Conservation (phyloP, 371 early-diverging fungal genomes). For the Mucor circinelloides region DNA sequence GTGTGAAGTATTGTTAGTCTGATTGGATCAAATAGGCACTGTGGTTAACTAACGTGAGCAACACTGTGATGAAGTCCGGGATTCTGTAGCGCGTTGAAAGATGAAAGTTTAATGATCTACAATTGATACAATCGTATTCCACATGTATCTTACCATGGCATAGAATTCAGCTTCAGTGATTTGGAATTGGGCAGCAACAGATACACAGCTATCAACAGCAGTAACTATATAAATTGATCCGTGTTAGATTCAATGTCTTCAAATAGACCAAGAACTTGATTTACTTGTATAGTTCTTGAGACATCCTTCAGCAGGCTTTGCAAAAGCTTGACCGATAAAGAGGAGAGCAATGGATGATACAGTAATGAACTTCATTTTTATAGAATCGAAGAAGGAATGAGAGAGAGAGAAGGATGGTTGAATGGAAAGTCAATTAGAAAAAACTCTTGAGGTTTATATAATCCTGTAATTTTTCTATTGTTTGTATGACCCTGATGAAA, state of each 20-base stretch:
- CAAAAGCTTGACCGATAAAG: slow-evolving; percentile 13
- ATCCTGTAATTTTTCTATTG: neutral
- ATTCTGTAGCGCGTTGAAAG: slow-evolving; percentile 15
- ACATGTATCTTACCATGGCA: slow-evolving; percentile 19
- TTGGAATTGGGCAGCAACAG: slow-evolving; percentile 25
- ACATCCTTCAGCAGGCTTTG: slow-evolving; percentile 31
- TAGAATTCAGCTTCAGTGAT: slow-evolving; percentile 29
- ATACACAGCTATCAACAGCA: slow-evolving; percentile 20
- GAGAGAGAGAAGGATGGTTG: neutral
- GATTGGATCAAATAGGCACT: neutral
- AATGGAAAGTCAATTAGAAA: neutral
- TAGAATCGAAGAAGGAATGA: neutral
- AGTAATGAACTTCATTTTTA: slow-evolving; percentile 23
- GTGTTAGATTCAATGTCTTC: too few species aligned
- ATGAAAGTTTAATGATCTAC: neutral
- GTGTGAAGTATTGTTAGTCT: neutral
- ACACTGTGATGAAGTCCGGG: slow-evolving; percentile 36
- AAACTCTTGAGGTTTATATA: neutral
- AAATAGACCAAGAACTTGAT: neutral
- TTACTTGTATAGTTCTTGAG: slow-evolving; percentile 28
- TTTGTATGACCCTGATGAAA: neutral
- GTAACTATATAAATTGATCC: slow-evolving; percentile 13
- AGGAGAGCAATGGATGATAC: slow-evolving; percentile 9
- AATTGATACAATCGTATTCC: neutral
- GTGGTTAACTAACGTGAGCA: slow-evolving; percentile 20